These are phyloP conservation scores for Fragaria iinumae DNA, from an alignment of 306 rosid genomes.

Conservation along the genomic window DNA sequence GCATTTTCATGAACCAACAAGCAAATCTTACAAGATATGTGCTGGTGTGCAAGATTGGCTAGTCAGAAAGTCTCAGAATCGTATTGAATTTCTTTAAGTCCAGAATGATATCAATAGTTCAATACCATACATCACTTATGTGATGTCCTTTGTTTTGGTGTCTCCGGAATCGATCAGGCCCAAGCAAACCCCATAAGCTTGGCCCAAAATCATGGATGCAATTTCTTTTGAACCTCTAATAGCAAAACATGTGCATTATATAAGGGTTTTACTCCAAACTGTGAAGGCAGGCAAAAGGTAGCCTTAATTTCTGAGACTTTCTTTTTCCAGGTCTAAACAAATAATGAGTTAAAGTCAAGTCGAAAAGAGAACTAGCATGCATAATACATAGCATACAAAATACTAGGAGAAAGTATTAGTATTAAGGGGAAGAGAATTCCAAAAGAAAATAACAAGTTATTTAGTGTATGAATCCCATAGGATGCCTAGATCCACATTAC, in stretches of 20 bases:
- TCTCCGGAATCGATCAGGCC: neutral
- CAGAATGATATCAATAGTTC: neutral
- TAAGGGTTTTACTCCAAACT: neutral
- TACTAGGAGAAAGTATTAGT: neutral
- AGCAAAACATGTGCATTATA: neutral
- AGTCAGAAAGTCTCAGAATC: neutral
- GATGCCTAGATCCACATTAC: constrained; percentile 71
- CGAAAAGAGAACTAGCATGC: neutral
- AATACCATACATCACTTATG: too few relatives aligned
- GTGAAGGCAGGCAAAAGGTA: neutral
- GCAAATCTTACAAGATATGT: neutral
- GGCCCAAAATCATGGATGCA: neutral
- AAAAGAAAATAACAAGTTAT: constrained; percentile 18
- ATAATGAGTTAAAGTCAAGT: too few relatives aligned
- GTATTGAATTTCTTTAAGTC: neutral
- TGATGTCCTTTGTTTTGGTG: neutral
- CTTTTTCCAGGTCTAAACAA: neutral
- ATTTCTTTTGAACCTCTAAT: neutral
- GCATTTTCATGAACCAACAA: neutral
- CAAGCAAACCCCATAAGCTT: neutral
- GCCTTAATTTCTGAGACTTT: neutral
- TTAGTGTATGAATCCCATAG: constrained; percentile 64
- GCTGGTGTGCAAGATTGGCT: neutral
- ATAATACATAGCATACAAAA: neutral
- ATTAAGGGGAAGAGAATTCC: constrained; percentile 11